Base-by-base conservation (phyloP, 2,329 filamentous ascomycete species). In the Alternaria infectoria region DNA sequence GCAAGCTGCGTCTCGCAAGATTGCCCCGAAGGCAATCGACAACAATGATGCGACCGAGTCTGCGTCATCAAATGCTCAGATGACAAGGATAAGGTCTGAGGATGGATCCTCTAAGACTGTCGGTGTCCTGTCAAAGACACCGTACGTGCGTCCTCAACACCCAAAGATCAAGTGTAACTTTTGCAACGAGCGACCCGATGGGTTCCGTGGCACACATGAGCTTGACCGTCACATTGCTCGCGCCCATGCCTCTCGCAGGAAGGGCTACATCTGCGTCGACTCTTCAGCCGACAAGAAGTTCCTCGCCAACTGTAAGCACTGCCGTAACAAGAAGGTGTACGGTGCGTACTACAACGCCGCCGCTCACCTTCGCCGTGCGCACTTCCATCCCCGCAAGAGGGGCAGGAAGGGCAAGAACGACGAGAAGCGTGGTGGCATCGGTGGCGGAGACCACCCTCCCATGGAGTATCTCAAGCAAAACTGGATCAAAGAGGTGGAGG, bases 311-410 rank as follows among this genome's bases (percentile, higher is more conserved):
- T 97, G 94, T 87, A 97, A 97, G 80, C 88, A 91, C 51, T 98
- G 95, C 79, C 86, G 86, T 52, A 86, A 86, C 47, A 82, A 86
- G 59, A 97, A 97, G 83, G 86, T 88, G 62, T 98, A 98, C 72
- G 91, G 91, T 4, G 92, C 92, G 15, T 96, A 97, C 81, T 97
- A 98, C 82, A 98, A 98, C 73, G 95, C 94, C 0, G 93, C 93
- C 0, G 95, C 93, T 0, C 95, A 98, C 77, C 86, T 98, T 9
- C 88, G 94, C 45, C 89, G 95, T 54, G 91, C 91, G 0, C 95
- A 98, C 78, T 98, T 97, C 84, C 92, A 91, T 75, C 90, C 87
- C 2, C 85, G 86, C 69, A 86, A 87, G 75, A 83, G 86, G 21
- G 87, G 87, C 9, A 81, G 86, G 52, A 82, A 82, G 70, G 84